phyloP scores from a whole-genome alignment of 306 rosid species.

The Cicer arietinum region DNA sequence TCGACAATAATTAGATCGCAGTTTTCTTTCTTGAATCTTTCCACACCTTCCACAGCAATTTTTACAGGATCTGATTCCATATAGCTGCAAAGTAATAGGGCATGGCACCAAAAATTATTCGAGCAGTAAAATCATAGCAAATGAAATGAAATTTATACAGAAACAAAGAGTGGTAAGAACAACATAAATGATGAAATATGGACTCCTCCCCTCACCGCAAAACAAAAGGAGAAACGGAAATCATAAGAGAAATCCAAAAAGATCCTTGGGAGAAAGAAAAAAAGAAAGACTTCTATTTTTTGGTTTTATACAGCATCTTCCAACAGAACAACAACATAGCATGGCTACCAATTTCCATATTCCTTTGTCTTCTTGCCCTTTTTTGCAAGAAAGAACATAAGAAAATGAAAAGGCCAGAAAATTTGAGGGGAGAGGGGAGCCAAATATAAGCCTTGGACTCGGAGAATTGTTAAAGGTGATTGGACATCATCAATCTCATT shows the following conservation, averaged over 20 bases:
- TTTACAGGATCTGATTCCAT: slow-evolving; percentile 81
- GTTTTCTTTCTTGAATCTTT: slow-evolving; percentile 77
- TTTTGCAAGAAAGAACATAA: background rate
- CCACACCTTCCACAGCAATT: slow-evolving; percentile 88
- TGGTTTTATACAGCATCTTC: slow-evolving; percentile 3
- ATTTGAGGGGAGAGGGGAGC: background rate
- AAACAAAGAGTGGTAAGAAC: slow-evolving; percentile 1
- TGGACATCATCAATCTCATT: slow-evolving; percentile 9
- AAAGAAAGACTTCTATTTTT: background rate
- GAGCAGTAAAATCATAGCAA: slow-evolving; percentile 14
- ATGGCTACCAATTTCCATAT: slow-evolving; percentile 1
- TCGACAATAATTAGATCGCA: slow-evolving; percentile 88
- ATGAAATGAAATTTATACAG: background rate
- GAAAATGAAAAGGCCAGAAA: background rate
- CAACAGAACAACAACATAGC: background rate
- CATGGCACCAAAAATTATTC: slow-evolving; percentile 36
- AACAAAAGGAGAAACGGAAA: background rate
- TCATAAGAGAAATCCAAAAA: slow-evolving; percentile 10
- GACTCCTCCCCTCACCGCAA: background rate
- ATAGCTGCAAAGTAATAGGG: slow-evolving; percentile 58
- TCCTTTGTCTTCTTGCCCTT: background rate
- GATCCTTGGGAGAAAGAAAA: slow-evolving; percentile 23
- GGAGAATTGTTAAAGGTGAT: slow-evolving; percentile 14
- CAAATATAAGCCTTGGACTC: slow-evolving; percentile 17
- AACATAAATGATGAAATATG: background rate